Base-by-base conservation (phyloP, 345 rosid genomes). In the Eucalyptus rudis region DNA sequence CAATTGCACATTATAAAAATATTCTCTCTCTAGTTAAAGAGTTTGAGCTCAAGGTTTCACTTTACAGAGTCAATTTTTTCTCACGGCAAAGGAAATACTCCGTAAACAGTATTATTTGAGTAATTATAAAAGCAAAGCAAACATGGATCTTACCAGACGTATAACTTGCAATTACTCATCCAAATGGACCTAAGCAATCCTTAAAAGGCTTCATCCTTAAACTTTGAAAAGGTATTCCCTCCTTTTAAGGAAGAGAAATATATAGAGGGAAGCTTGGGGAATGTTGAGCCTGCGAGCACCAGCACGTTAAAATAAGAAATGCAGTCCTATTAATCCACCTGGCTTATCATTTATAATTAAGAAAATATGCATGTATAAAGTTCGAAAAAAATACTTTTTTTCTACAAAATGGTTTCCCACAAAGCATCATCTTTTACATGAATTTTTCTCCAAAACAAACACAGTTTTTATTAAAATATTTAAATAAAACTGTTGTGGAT, bases 221-320 rank as follows among this genome's bases (percentile, higher is more conserved):
- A 52, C 2, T 1, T 52, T 52, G 56, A 52, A 52, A 51, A 0
- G 4, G 56, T 7, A 52, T 52, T 52, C 2, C 2, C 56, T n/a
- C 56, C 56, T 52, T 52, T 52, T 52, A 17, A 0, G 24, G 56
- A 52, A 19, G 8, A 52, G 2, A 51, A 7, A 51, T 51, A 51
- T 17, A 51, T 51, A 51, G 4, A 51, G 54, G 22, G 1, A 51
- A 51, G 1, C 54, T 7, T 2, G 54, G 24, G 56, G 9, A 4
- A 0, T 52, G 9, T 52, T 7, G 1, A 52, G 56, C 24, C 0
- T 52, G 24, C 0, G 1, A 2, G 1, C 22, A 52, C 24, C 0
- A 4, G 4, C 0, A 52, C 2, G 2, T 52, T 52, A 52, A 19
- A 52, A 52, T 52, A 52, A 52, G 4, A 7, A 52, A 19, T 0